Conservation (phyloP, 805 yeast genomes). For the Spathaspora sp. region DNA sequence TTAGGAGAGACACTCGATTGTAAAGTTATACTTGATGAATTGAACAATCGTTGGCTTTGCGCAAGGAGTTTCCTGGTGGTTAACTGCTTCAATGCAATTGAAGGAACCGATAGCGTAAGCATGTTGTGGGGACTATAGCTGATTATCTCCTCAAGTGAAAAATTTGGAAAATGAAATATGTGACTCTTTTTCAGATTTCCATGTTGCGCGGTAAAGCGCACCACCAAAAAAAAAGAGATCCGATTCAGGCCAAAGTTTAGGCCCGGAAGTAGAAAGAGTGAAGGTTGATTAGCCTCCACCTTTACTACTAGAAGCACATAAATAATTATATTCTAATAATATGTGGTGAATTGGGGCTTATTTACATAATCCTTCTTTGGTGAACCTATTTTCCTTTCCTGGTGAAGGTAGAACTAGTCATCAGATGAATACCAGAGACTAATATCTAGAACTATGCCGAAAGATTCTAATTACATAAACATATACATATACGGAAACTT, state of each 20-base stretch:
- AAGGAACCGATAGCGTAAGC: neutral
- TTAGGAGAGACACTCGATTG: slow-evolving; percentile 2
- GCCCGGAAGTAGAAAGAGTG: too few relatives aligned
- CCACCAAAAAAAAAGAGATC: neutral
- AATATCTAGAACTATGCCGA: too few relatives aligned
- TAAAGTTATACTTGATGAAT: neutral
- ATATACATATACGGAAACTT: neutral
- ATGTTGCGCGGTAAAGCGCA: neutral
- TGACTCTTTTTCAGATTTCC: neutral
- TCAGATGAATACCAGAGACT: too few relatives aligned
- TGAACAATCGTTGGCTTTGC: neutral
- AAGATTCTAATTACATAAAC: too few relatives aligned
- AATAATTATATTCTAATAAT: too few relatives aligned
- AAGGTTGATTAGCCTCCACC: too few relatives aligned
- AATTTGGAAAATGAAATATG: neutral
- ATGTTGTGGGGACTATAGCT: neutral
- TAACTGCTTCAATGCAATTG: neutral
- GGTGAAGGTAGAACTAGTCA: neutral
- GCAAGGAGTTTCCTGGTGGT: neutral
- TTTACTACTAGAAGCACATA: too few relatives aligned
- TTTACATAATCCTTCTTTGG: too few relatives aligned
- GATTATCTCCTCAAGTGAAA: neutral
- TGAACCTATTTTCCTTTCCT: neutral
- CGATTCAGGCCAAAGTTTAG: neutral
- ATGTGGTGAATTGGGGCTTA: too few relatives aligned